phyloP scores from a whole-genome alignment of 2,329 filamentous ascomycete species.

The Colletotrichum destructivum region DNA sequence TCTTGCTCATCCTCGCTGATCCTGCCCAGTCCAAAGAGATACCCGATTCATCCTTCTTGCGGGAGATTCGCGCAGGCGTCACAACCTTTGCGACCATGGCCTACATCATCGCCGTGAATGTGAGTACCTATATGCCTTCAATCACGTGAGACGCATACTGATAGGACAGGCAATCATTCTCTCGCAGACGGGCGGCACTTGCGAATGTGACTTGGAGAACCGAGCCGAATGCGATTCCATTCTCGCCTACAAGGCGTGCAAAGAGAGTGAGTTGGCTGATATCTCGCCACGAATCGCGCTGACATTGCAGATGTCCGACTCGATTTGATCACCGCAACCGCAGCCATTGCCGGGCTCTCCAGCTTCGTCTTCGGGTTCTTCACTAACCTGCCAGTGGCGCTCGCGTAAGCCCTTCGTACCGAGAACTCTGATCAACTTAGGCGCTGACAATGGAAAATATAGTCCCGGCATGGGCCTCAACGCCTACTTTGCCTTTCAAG shows the following conservation, averaged over 20 bases:
- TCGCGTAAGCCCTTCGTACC: constrained; percentile 71
- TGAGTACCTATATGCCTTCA: constrained; percentile 49
- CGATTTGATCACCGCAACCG: constrained; percentile 86
- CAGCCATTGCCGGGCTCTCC: constrained; percentile 82
- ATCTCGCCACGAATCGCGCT: constrained; percentile 15
- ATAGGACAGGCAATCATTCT: constrained; percentile 76
- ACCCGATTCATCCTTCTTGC: constrained; percentile 79
- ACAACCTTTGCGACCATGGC: constrained; percentile 88
- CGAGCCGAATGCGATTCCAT: constrained; percentile 65
- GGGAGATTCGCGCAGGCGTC: constrained; percentile 83
- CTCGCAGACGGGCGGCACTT: constrained; percentile 83
- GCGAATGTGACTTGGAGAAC: constrained; percentile 70
- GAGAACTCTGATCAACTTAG: neutral
- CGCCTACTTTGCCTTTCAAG: constrained; percentile 78
- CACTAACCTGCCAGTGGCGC: constrained; percentile 84
- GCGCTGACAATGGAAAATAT: constrained; percentile 32
- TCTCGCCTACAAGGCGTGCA: constrained; percentile 60
- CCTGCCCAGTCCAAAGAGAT: constrained; percentile 74
- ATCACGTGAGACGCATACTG: neutral
- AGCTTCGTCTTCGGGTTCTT: constrained; percentile 85
- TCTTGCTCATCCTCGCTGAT: neutral
- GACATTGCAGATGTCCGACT: constrained; percentile 71
- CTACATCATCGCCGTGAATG: constrained; percentile 85
- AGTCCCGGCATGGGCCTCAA: constrained; percentile 79
- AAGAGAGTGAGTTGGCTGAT: constrained; percentile 57